These are phyloP conservation scores for Magnolia officinalis DNA, from an alignment of 164 flowering plant species.

Conservation along the genomic window DNA sequence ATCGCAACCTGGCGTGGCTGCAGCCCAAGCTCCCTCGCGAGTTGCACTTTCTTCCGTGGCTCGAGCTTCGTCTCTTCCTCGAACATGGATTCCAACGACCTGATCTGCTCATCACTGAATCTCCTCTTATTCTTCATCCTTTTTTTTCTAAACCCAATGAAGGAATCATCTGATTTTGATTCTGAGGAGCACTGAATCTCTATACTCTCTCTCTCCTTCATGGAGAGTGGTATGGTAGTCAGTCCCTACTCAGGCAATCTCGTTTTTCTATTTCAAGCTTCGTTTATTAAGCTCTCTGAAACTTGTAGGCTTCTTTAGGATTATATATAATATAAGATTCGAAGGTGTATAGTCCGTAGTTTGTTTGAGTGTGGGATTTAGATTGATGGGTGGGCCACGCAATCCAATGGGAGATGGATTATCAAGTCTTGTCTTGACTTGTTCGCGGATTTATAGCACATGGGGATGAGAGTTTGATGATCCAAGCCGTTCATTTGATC, in stretches of 20 bases:
- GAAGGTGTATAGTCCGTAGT: background rate
- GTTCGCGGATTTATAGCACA: background rate
- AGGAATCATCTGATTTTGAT: background rate
- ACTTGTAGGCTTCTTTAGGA: background rate
- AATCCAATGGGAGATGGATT: background rate
- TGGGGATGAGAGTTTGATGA: too few relatives aligned
- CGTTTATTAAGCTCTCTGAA: background rate
- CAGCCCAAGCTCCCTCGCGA: constrained; percentile 65
- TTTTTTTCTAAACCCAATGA: background rate
- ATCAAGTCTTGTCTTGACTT: background rate
- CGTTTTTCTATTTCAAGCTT: background rate
- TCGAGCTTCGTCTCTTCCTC: constrained; percentile 64
- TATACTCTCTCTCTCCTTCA: background rate
- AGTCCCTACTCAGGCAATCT: background rate
- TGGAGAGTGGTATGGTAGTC: background rate
- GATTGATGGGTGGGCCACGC: background rate
- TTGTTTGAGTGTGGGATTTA: background rate
- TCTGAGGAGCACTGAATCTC: background rate
- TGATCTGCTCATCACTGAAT: constrained; percentile 34
- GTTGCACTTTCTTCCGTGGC: constrained; percentile 51
- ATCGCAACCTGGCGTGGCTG: constrained; percentile 81
- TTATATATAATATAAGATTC: background rate
- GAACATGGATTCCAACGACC: constrained; percentile 54
- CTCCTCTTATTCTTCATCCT: constrained; percentile 15
- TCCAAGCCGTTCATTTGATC: background rate